Base-by-base conservation (phyloP, 495 filamentous ascomycete species). In the Penicillium bovifimosum region DNA sequence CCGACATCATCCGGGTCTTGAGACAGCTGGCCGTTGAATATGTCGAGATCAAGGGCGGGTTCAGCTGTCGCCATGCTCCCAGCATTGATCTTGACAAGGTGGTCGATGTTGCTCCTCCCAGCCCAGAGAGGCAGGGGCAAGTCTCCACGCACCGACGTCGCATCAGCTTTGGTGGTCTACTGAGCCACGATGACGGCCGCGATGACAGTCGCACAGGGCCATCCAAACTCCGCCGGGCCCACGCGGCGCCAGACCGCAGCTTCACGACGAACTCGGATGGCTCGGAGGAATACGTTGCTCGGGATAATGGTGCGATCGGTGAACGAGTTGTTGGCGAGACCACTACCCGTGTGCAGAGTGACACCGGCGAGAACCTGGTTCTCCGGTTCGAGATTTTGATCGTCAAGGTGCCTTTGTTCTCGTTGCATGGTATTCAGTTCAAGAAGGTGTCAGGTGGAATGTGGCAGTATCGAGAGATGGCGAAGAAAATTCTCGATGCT, bases 381-480 rank as follows among this genome's bases (percentile, higher is more conserved):
- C 73, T 99, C 33, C 81, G 86, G 52, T 99, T 99, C 60, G 93
- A 99, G 64, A 96, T 98, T 47, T 81, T 97, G 55, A 91, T 99
- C 53, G 93, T 99, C 54, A 99, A 99, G 74, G 90, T 99, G 29
- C 93, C 93, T 24, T 72, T 99, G 43, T 86, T 99, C 58, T 88
- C 86, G 17, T 70, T 99, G 53, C 91, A 97, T 61, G 93, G 93
- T 36, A 89, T 99, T 43, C 93, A 99, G 68, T 99, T 99, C 76
- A 99, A 99, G 78, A 90, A 92, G 68, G 84, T 97, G 40, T 83
- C 88, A 27, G 95, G 93, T 6, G 88, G 91, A 34, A 96, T 93
- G 54, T 96, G 91, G 91, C 91, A 96, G 70, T 99, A 96, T 65
- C 95, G 96, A 73, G 88, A 90, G 55, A 90, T 97, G 88, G 93